Conservation (phyloP, 495 filamentous ascomycete genomes). For the Aspergillus panamensis region DNA sequence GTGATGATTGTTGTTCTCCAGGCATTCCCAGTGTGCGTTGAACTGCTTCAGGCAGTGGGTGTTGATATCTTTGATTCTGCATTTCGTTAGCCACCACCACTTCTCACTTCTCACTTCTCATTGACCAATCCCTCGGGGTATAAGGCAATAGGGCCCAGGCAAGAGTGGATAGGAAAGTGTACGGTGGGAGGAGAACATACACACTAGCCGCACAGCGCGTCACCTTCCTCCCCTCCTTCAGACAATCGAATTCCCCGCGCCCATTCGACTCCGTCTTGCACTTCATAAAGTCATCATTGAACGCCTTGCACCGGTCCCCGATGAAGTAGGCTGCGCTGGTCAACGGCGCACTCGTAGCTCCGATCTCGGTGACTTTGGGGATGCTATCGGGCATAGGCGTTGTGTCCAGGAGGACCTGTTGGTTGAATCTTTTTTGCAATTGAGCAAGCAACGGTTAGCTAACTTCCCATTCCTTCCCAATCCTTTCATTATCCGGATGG, state of each 20-base stretch:
- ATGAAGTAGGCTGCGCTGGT: slow-evolving; percentile 95
- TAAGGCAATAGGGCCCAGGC: no score
- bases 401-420: slow-evolving; percentile 87
- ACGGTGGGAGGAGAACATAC: slow-evolving; percentile 56
- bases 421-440: slow-evolving; percentile 70
- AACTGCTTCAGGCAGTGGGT: slow-evolving; percentile 89
- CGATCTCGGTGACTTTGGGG: slow-evolving; percentile 87
- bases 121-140: not conserved
- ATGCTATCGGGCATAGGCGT: slow-evolving; percentile 90
- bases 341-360: slow-evolving; percentile 85
- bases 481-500: not conserved
- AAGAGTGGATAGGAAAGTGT: no score
- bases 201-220: slow-evolving; percentile 95
- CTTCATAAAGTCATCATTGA: slow-evolving; percentile 99
- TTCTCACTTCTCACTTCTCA: not conserved
- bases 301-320: slow-evolving; percentile 86
- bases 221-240: slow-evolving; percentile 94
- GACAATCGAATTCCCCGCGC: slow-evolving; percentile 85
- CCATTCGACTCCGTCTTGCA: slow-evolving; percentile 92
- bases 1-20: slow-evolving; percentile 96
- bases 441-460: no score
- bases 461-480: no score
- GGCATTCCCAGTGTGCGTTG: slow-evolving; percentile 86
- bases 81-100: not conserved
- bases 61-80: slow-evolving; percentile 90